Base-by-base conservation (phyloP, 2,329 filamentous ascomycete genomes). In the Penicillium sp. region DNA sequence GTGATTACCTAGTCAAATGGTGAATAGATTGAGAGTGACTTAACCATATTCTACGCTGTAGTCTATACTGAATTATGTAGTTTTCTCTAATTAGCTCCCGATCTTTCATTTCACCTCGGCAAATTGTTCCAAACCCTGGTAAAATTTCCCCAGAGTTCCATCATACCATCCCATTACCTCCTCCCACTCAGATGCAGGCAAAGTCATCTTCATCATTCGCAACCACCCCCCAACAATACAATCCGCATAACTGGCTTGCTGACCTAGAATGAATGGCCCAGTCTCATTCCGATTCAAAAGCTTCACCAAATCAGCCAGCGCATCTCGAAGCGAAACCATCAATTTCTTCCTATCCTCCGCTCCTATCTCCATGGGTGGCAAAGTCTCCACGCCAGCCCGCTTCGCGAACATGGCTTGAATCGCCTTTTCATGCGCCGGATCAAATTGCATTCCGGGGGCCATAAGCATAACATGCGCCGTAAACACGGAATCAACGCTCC, bases 141-240 rank as follows among this genome's bases (percentile, higher is more conserved):
- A 71, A 58, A 87, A 60, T 54, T 65, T 61, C 1, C 78, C 82
- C 75, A 83, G 85, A 3, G 80, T 31, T 13, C 82, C 82, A 1
- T 60, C 74, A 64, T 85, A 78, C 81, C 83, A 86, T 0, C 65
- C 60, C 47, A 64, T 72, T 11, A 82, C 57, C 52, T 76, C 70
- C 57, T 79, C 64, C 82, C 81, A 85, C 56, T 85, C 82, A 2
- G 63, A 58, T 53, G 63, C 52, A 0, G 77, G 78, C 53, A 85
- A 64, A 26, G 72, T 75, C 14, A 42, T 66, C 4, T 62, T 58
- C 52, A 78, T 62, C 78, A 84, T 81, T 6, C 75, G 73, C 66
- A 86, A 54, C 84, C 84, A 87, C 0, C 72, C 82, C 1, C 83
- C 84, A 1, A 87, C 78, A 33, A 86, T 83, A 0, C 85, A 64